Evolutionary conservation across 352 stramenopile genomes (phyloP).

Genomic region (Pythium angustatum): DNA sequence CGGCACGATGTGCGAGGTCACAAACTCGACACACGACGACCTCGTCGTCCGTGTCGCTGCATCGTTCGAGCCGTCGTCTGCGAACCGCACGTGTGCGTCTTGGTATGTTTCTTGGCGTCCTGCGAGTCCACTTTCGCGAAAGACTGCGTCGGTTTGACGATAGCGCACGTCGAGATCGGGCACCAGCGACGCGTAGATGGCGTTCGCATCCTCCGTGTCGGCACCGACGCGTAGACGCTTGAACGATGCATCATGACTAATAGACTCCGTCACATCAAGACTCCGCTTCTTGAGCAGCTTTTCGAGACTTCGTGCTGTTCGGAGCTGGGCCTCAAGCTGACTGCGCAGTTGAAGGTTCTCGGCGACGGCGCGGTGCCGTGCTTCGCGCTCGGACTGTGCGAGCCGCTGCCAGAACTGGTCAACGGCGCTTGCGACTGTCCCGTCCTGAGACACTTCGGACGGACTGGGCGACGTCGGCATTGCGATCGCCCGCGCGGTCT

Average conservation of each 20-base stretch:
- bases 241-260: neutral
- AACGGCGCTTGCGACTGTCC: neutral
- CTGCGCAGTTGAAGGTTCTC: constrained; percentile 13
- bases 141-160: neutral
- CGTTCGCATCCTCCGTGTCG: neutral
- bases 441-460: neutral
- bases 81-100: constrained; percentile 8
- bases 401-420: constrained; percentile 19
- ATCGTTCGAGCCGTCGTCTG: neutral
- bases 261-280: neutral
- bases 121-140: constrained; percentile 4
- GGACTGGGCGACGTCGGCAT: too few species aligned
- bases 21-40: constrained; percentile 11
- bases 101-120: neutral
- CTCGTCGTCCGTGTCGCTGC: neutral
- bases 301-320: constrained; percentile 1
- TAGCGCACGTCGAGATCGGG: neutral
- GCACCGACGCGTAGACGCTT: neutral
- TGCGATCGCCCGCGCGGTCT: neutral
- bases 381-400: constrained; percentile 2
- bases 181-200: neutral
- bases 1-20: constrained; percentile 16
- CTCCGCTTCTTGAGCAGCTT: constrained; percentile 16
- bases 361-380: constrained; percentile 3
- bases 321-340: constrained; percentile 10